phyloP scores from a whole-genome alignment of 768 basidiomycete species.

The Kwoniella sp. region DNA sequence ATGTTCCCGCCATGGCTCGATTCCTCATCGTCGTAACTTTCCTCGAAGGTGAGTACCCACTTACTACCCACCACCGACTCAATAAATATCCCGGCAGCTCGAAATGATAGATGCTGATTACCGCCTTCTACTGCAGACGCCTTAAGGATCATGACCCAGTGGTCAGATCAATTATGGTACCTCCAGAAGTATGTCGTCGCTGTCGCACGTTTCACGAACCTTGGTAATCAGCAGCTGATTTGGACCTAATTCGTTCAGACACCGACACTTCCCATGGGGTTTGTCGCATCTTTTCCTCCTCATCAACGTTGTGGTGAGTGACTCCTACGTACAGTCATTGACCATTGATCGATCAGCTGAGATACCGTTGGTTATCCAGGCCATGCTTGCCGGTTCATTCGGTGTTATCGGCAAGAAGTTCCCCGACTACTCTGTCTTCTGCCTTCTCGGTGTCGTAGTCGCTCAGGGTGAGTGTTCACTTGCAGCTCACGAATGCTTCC shows the following conservation, averaged over 20 bases:
- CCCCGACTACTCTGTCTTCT: constrained; percentile 85
- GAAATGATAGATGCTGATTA: background rate
- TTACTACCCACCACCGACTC: background rate
- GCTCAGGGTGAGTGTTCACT: constrained; percentile 65
- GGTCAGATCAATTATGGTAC: constrained; percentile 98
- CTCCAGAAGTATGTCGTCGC: constrained; percentile 74
- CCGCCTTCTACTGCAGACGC: constrained; percentile 63
- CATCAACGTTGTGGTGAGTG: constrained; percentile 83
- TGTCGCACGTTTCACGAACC: background rate
- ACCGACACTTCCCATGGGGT: constrained; percentile 94
- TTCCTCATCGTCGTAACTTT: constrained; percentile 98
- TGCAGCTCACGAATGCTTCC: too few species aligned
- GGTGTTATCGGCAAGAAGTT: constrained; percentile 83
- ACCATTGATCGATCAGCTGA: background rate
- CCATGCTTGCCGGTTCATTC: constrained; percentile 81
- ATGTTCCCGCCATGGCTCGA: constrained; percentile 90
- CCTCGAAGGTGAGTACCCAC: constrained; percentile 63
- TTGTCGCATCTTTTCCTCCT: constrained; percentile 89
- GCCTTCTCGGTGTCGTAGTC: constrained; percentile 85
- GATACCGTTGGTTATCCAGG: constrained; percentile 59
- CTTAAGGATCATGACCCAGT: constrained; percentile 86
- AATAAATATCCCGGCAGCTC: background rate
- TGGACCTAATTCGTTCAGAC: constrained; percentile 60
- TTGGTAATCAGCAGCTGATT: constrained; percentile 5
- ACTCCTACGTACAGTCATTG: too few species aligned